A percentile compares a stretch with the other conserved stretches of the same genome.
These are phyloP conservation scores for Carex littledalei DNA, from an alignment of 176 grass and related monocot species.

Conservation along the genomic window DNA sequence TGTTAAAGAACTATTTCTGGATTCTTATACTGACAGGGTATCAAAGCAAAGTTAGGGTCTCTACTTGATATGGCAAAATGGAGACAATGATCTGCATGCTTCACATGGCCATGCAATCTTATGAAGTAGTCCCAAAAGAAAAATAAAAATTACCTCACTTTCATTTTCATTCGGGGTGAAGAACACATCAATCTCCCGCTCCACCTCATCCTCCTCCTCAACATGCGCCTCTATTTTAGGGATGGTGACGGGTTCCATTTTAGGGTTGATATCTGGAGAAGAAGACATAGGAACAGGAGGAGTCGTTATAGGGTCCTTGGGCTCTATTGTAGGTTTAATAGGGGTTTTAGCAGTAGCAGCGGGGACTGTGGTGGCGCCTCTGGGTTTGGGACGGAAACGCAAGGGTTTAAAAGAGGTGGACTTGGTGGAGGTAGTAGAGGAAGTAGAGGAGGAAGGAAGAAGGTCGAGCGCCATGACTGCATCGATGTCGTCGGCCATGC, in stretches of 20 bases:
- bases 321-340: neutral
- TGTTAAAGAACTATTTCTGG: neutral
- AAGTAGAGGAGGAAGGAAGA: conserved; percentile 15
- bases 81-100: neutral
- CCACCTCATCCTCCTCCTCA: conserved; percentile 41
- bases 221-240: neutral
- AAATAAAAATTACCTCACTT: conserved; percentile 29
- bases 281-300: neutral
- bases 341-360: neutral
- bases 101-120: neutral
- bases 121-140: neutral
- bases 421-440: conserved; percentile 2
- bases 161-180: conserved; percentile 52
- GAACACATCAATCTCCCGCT: conserved; percentile 80
- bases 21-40: neutral
- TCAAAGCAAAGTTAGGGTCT: neutral
- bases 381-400: conserved; percentile 56
- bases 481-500: conserved; percentile 31
- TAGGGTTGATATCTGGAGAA: neutral
- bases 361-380: conserved; percentile 32
- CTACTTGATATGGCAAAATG: neutral
- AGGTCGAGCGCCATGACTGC: conserved; percentile 33
- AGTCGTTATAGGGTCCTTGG: neutral
- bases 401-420: neutral
- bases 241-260: neutral